These are phyloP conservation scores for Diospyros lotus DNA, from an alignment of 148 eudicot genomes.

Conservation along the genomic window DNA sequence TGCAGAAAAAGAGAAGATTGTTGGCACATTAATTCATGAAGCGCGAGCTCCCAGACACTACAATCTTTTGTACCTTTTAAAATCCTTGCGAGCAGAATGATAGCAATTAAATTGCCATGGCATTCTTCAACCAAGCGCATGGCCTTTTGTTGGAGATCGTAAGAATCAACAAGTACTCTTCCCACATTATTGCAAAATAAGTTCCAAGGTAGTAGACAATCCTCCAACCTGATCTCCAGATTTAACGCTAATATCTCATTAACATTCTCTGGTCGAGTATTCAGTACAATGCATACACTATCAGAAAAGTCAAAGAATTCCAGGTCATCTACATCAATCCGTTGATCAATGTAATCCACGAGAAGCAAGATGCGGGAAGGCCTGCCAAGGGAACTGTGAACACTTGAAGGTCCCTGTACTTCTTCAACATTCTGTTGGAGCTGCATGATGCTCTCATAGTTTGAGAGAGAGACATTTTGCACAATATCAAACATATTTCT, in stretches of 20 bases:
- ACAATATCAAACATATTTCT: neutral
- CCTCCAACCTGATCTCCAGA: slow-evolving; percentile 13
- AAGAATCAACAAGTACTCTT: neutral
- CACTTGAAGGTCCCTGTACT: neutral
- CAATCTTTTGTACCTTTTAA: neutral
- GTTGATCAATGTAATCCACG: neutral
- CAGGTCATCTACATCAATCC: neutral
- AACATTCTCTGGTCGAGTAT: neutral
- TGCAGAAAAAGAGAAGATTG: neutral
- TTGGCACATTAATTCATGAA: neutral
- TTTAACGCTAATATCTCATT: neutral
- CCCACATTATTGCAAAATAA: slow-evolving; percentile 5
- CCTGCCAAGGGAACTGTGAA: neutral
- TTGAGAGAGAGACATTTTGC: neutral
- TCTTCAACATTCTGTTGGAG: neutral
- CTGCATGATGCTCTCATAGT: neutral
- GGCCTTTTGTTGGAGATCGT: neutral
- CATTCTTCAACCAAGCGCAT: neutral
- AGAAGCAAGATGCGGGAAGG: neutral
- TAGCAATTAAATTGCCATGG: slow-evolving; percentile 1
- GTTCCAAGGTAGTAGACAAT: slow-evolving; percentile 9
- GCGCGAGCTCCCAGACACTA: neutral
- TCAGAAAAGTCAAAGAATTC: neutral
- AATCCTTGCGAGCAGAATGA: slow-evolving; percentile 4
- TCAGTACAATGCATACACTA: neutral